Conservation (phyloP, 1,284 basidiomycete species). For the Apiotrichum veenhuisii region DNA sequence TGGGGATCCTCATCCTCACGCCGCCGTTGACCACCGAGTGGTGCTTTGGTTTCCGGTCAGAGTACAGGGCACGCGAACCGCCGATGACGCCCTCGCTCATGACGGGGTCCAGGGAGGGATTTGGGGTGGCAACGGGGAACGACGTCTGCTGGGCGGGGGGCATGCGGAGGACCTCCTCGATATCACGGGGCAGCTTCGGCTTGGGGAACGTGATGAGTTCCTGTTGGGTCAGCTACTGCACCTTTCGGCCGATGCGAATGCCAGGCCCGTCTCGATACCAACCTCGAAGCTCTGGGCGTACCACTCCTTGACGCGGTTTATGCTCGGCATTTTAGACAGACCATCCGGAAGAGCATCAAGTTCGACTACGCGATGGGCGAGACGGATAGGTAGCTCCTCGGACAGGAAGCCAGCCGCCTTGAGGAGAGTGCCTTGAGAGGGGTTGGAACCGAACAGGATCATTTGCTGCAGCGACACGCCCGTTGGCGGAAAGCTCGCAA, state of each 20-base stretch:
- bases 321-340: constrained; percentile 85
- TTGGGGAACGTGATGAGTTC: constrained; percentile 81
- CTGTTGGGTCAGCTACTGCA: constrained; percentile 52
- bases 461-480: constrained; percentile 90
- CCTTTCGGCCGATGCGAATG: background rate
- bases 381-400: constrained; percentile 77
- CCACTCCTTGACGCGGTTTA: constrained; percentile 96
- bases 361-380: constrained; percentile 95
- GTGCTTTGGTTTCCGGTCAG: constrained; percentile 19
- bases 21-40: constrained; percentile 19
- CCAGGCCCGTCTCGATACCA: constrained; percentile 29
- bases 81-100: constrained; percentile 38
- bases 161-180: constrained; percentile 65
- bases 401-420: constrained; percentile 79
- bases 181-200: constrained; percentile 63
- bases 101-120: constrained; percentile 47
- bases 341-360: constrained; percentile 92
- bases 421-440: constrained; percentile 78
- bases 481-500: constrained; percentile 88
- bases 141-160: constrained; percentile 47
- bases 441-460: constrained; percentile 68
- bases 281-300: constrained; percentile 98
- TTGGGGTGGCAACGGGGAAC: constrained; percentile 45
- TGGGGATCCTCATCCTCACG: constrained; percentile 39
- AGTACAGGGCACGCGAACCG: constrained; percentile 15